Conservation (phyloP, 176 grass and related monocot genomes). For the Oryza coarctata region DNA sequence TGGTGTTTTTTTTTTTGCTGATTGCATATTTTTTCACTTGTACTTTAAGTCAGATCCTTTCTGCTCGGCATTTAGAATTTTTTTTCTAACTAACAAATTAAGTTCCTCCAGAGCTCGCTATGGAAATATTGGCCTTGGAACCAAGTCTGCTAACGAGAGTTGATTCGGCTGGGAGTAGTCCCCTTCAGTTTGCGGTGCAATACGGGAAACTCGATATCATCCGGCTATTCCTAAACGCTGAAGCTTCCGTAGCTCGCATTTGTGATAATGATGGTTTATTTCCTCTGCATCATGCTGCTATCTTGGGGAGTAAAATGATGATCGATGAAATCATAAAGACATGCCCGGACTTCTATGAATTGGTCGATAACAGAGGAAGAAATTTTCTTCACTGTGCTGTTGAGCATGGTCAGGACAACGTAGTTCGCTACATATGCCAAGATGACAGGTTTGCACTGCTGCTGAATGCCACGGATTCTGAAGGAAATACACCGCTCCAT, state of each 20-base stretch:
- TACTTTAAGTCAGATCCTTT: no score
- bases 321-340: neutral
- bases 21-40: no score
- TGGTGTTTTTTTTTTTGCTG: no score
- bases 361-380: conserved; percentile 30
- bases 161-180: conserved; percentile 35
- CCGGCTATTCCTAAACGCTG: neutral
- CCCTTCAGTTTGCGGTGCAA: conserved; percentile 41
- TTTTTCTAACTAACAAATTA: no score
- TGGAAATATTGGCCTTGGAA: conserved; percentile 12
- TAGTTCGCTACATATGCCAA: conserved; percentile 13
- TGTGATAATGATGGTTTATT: conserved; percentile 17
- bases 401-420: fast-evolving
- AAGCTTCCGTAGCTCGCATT: neutral
- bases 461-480: conserved; percentile 13
- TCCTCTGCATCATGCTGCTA: conserved; percentile 40
- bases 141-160: neutral
- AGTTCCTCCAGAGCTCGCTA: conserved; percentile 4
- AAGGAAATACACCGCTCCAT: conserved; percentile 51
- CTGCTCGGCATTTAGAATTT: no score
- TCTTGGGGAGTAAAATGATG: neutral
- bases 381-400: conserved; percentile 46
- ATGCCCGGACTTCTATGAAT: neutral
- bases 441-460: neutral
- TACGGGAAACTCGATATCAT: neutral